Percentiles rank a stretch among this genome's conserved stretches.
Evolutionary conservation across 306 rosid genomes (phyloP).

Genomic region (Quercus gilva): DNA sequence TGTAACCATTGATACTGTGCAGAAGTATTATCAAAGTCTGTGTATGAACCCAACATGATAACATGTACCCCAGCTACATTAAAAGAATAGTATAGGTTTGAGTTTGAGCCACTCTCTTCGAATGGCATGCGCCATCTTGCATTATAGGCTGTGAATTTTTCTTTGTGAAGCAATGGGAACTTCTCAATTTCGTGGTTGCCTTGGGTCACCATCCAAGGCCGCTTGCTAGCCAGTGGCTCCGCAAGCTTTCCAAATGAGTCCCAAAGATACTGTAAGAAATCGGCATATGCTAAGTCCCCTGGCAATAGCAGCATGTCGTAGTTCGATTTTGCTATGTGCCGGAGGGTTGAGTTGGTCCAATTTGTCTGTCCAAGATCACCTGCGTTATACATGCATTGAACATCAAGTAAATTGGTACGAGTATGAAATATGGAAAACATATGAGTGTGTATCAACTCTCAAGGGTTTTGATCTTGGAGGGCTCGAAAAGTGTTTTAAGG

Average conservation of each 20-base stretch:
- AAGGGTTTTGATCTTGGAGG: too few relatives aligned
- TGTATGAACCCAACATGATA: constrained; percentile 82
- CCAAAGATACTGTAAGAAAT: constrained; percentile 38
- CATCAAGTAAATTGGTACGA: neutral
- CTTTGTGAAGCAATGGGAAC: constrained; percentile 27
- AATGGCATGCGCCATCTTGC: constrained; percentile 87
- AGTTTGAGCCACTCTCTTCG: constrained; percentile 59
- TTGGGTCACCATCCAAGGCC: constrained; percentile 96
- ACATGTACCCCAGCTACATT: constrained; percentile 71
- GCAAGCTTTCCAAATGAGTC: constrained; percentile 77
- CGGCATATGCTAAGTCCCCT: constrained; percentile 81
- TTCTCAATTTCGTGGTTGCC: constrained; percentile 82
- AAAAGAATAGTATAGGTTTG: constrained; percentile 85
- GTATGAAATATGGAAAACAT: too few relatives aligned
- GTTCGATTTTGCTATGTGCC: constrained; percentile 42
- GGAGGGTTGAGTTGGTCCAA: constrained; percentile 64
- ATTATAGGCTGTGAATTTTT: constrained; percentile 69
- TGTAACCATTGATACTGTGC: constrained; percentile 68
- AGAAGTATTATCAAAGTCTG: constrained; percentile 48
- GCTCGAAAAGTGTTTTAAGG: too few relatives aligned
- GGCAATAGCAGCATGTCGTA: constrained; percentile 79
- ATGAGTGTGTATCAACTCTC: too few relatives aligned
- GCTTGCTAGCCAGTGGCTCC: constrained; percentile 65
- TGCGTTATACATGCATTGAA: neutral
- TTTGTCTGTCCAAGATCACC: constrained; percentile 94